Evolutionary conservation across 148 eudicot genomes (phyloP).

Genomic region (Linanthus parryae): DNA sequence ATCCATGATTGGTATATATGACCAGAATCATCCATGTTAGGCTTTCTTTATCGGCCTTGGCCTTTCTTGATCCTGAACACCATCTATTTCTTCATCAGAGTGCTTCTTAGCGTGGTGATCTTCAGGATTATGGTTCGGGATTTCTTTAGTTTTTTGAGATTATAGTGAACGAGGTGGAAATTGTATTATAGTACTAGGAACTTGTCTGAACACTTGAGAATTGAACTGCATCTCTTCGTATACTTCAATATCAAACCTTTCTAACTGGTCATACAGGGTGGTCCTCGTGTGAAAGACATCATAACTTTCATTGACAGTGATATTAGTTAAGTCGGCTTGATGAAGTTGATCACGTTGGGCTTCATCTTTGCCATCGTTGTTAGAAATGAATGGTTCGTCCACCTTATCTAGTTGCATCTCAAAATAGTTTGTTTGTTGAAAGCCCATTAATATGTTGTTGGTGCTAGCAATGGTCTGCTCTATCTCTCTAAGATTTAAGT

Average conservation of each 20-base stretch:
- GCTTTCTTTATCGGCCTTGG: constrained; percentile 29
- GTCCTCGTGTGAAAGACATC: constrained; percentile 46
- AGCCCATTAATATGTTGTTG: constrained; percentile 34
- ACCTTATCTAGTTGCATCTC: constrained; percentile 77
- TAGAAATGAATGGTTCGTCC: constrained; percentile 46
- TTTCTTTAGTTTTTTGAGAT: constrained; percentile 19
- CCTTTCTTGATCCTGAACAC: constrained; percentile 2
- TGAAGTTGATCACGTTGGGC: constrained; percentile 46
- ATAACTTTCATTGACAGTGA: constrained; percentile 61
- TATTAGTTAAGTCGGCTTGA: constrained; percentile 77
- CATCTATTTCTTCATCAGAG: neutral
- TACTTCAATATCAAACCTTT: constrained; percentile 88
- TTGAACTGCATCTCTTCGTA: constrained; percentile 57
- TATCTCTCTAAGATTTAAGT: constrained; percentile 46
- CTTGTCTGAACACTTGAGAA: constrained; percentile 35
- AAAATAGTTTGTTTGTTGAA: constrained; percentile 53
- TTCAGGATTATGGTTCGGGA: constrained; percentile 2
- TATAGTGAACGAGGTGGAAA: constrained; percentile 58
- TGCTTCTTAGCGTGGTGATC: constrained; percentile 5
- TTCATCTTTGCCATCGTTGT: constrained; percentile 32
- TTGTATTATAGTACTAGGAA: constrained; percentile 38
- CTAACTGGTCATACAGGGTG: constrained; percentile 47
- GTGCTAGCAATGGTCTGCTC: constrained; percentile 47
- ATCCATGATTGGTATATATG: constrained; percentile 88
- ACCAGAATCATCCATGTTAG: constrained; percentile 73